Percentiles rank a stretch among this genome's conserved stretches.
phyloP scores from a whole-genome alignment of 139 green algal genomes.

The Gonium pectorale region DNA sequence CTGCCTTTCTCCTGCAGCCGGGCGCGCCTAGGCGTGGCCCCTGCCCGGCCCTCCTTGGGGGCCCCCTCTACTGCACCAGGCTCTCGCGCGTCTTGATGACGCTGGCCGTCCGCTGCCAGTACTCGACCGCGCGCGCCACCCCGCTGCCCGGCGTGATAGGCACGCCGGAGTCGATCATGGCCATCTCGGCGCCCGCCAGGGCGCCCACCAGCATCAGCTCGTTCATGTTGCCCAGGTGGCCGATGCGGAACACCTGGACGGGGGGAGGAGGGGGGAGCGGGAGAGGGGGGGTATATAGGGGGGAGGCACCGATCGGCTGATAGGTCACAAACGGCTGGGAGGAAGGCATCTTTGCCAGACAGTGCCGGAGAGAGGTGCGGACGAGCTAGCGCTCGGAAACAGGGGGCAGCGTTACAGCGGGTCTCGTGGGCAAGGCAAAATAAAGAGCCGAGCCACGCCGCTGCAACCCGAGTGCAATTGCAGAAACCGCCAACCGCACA shows the following conservation, averaged over 20 bases:
- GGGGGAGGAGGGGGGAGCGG: neutral
- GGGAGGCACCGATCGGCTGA: too few species aligned
- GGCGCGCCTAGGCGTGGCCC: too few species aligned
- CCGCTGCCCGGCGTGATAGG: constrained; percentile 83
- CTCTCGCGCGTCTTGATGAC: constrained; percentile 84
- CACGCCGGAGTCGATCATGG: constrained; percentile 87
- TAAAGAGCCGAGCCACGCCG: too few species aligned
- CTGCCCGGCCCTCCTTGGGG: too few species aligned
- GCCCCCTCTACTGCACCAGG: constrained; percentile 52
- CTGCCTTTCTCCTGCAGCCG: neutral
- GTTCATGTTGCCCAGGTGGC: constrained; percentile 98
- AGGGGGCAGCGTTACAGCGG: too few species aligned
- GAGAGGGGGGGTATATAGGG: too few species aligned
- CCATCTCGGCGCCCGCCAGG: constrained; percentile 93
- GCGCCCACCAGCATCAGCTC: constrained; percentile 93
- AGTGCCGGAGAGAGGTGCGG: too few species aligned
- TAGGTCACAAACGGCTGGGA: too few species aligned
- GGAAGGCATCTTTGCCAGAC: too few species aligned
- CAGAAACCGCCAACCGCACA: neutral
- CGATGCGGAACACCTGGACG: constrained; percentile 86
- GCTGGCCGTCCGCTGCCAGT: constrained; percentile 80
- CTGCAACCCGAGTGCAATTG: neutral
- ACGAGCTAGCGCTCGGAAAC: too few species aligned
- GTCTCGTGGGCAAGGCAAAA: too few species aligned
- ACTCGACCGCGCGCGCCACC: constrained; percentile 80